phyloP scores from a whole-genome alignment of 208 protist genomes.

The Crithidia fasciculata region DNA sequence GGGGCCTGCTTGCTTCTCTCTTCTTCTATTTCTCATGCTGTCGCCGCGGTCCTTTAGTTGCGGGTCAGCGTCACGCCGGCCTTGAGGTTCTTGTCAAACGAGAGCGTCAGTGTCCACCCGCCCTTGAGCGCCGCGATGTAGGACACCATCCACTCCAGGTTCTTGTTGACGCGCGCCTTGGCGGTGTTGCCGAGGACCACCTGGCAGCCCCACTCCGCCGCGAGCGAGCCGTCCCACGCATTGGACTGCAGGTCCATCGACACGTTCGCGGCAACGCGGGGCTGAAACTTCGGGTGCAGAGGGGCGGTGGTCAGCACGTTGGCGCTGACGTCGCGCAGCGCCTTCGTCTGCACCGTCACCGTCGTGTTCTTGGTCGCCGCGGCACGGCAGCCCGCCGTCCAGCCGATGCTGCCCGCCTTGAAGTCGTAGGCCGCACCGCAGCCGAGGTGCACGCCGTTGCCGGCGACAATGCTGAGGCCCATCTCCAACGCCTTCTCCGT shows the following conservation, averaged over 20 bases:
- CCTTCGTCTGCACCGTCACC: constrained; percentile 48
- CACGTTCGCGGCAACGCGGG: constrained; percentile 35
- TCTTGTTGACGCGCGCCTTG: constrained; percentile 60
- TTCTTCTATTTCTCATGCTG: background rate
- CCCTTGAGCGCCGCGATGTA: constrained; percentile 65
- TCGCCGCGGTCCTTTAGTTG: constrained; percentile 21
- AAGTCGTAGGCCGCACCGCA: constrained; percentile 60
- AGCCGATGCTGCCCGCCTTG: constrained; percentile 53
- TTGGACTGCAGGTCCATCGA: constrained; percentile 24
- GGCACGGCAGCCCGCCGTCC: constrained; percentile 54
- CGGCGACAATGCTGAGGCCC: constrained; percentile 51
- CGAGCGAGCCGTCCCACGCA: constrained; percentile 38
- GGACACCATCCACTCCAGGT: constrained; percentile 58
- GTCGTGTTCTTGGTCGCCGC: constrained; percentile 28
- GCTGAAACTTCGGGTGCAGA: constrained; percentile 40
- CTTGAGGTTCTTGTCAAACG: constrained; percentile 57
- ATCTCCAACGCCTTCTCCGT: constrained; percentile 55
- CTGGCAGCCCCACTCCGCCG: constrained; percentile 55
- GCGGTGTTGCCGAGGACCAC: constrained; percentile 56
- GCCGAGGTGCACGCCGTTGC: constrained; percentile 49
- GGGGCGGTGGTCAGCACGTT: constrained; percentile 38
- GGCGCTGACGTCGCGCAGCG: constrained; percentile 46
- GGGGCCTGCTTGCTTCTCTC: background rate
- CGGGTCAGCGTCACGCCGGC: constrained; percentile 53
- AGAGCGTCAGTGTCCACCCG: constrained; percentile 66